These are phyloP conservation scores for Helotiales sp. DNA, from an alignment of 2,329 filamentous ascomycete species.

Conservation along the genomic window DNA sequence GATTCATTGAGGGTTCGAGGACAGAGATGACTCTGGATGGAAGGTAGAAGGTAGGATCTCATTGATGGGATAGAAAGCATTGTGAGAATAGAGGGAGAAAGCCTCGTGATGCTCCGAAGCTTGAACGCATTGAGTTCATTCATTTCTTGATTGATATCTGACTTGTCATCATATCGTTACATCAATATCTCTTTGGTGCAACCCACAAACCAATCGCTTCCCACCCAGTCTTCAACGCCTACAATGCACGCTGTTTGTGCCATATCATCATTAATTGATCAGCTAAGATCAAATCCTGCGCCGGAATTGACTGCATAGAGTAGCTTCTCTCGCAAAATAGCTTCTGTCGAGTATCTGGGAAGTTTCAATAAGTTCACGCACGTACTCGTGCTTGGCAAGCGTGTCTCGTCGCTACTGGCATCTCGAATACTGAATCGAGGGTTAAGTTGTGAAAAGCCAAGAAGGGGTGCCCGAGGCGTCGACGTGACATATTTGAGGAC, in stretches of 20 bases:
- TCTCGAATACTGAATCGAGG: conserved; percentile 91
- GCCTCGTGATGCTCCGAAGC: too few species aligned
- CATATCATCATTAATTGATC: neutral
- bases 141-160: too few species aligned
- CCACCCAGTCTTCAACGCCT: neutral
- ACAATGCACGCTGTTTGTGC: neutral
- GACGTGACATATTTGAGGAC: conserved; percentile 96
- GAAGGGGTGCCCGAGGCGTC: conserved; percentile 82
- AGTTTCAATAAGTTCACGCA: conserved; percentile 95
- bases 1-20: too few species aligned
- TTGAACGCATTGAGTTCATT: too few species aligned
- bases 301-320: conserved; percentile 88
- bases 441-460: conserved; percentile 84
- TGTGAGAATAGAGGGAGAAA: neutral
- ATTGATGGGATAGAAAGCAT: too few species aligned
- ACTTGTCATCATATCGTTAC: neutral
- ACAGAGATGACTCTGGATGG: too few species aligned
- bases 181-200: neutral
- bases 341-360: conserved; percentile 72
- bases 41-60: too few species aligned
- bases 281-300: conserved; percentile 80
- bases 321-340: conserved; percentile 72
- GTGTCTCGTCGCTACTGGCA: conserved; percentile 69
- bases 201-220: neutral
- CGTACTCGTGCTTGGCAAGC: conserved; percentile 90